phyloP scores from a whole-genome alignment of 164 flowering plant species.

The Stephania yunnanensis region DNA sequence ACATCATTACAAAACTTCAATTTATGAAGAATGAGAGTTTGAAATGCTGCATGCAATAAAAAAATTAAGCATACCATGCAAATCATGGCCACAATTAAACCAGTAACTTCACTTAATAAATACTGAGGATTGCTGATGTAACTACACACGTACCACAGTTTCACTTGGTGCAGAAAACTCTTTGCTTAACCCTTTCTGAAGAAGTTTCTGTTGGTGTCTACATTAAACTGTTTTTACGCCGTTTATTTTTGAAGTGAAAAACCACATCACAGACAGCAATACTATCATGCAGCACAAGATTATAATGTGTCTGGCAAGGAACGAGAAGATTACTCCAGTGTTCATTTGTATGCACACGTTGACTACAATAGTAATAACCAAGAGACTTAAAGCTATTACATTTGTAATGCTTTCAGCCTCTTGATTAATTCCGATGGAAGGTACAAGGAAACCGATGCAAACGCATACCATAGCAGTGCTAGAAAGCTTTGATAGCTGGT shows the following conservation, averaged over 20 bases:
- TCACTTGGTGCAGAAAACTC: not conserved
- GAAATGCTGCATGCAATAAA: not conserved
- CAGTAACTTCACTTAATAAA: not conserved
- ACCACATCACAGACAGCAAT: no score
- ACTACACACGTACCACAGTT: not conserved
- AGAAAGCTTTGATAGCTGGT: conserved; percentile 16
- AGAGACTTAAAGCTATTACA: not conserved
- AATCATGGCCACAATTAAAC: not conserved
- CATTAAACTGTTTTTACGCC: not conserved
- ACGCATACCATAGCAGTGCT: conserved; percentile 10
- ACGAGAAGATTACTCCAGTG: no score
- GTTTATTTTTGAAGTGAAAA: no score
- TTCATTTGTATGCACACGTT: not conserved
- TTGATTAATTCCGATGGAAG: not conserved
- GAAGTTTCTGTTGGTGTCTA: not conserved
- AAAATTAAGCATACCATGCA: not conserved
- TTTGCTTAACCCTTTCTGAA: not conserved
- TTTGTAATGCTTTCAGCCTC: not conserved
- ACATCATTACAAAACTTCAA: not conserved
- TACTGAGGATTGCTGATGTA: not conserved
- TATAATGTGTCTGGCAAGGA: no score
- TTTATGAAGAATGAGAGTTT: not conserved
- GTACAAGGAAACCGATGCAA: not conserved
- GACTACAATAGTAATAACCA: not conserved
- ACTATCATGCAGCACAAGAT: no score